Evolutionary conservation across 2,329 filamentous ascomycete genomes (phyloP), one percentile per base, ranked within the genome.

Genomic region (Sphaerulina musiva): DNA sequence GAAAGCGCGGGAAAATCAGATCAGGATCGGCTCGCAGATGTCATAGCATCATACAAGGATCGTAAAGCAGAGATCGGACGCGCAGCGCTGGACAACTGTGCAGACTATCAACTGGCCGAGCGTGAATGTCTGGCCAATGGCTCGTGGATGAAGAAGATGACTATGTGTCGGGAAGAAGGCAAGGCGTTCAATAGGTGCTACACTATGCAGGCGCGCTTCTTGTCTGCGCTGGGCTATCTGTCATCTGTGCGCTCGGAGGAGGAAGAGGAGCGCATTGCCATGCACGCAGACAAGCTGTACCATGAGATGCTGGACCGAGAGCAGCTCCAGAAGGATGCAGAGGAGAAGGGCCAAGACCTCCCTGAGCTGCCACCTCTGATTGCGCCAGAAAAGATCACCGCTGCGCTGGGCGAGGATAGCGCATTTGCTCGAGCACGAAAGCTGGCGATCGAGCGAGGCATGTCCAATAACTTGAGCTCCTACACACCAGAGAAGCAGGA

Each of bases 231-330:
- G 14, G 93, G 93, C 4, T 97, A 96, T 69, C 80, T 95, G 6
- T 82, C 81, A 26, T 76, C 81, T 58, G 80, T 86, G 43, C 80
- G 84, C 20, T 75, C 84, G 7, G 74, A 78, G 0, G 79, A 84
- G 31, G 79, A 87, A 48, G 87, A 95, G 64, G 91, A 96, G 69
- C 82, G 86, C 62, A 75, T 98, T 58, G 93, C 97, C 72, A 89
- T 97, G 85, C 91, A 96, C 70, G 92, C 92, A 55, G 93, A 98
- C 74, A 82, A 82, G 59, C 78, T 98, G 40, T 98, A 90, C 72
- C 87, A 92, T 66, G 83, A 86, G 63, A 89, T 97, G 84, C 72
- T 95, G 38, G 80, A 82, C 57, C 89, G 95, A 68, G 92, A 98
- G 72, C 77, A 76, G 17, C 80, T 79, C 59, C 82, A 87, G n/a